Percentiles rank a stretch among this genome's conserved stretches.
phyloP scores from a whole-genome alignment of 805 yeast species.

The Zygotorulaspora chibaensis region DNA sequence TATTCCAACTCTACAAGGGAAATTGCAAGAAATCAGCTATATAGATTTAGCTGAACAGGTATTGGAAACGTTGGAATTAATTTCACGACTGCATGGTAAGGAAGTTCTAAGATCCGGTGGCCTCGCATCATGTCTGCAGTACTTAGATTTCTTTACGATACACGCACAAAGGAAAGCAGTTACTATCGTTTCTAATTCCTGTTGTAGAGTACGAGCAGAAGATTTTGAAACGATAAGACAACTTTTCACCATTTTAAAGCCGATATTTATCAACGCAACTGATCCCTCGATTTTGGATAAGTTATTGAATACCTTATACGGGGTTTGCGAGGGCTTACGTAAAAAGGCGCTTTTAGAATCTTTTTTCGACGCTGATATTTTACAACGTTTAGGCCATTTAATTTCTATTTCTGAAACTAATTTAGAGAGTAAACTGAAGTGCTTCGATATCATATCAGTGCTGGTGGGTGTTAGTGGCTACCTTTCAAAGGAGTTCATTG shows the following conservation, averaged over 20 bases:
- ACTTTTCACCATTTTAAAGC: slow-evolving; percentile 55
- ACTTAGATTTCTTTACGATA: slow-evolving; percentile 80
- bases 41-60: slow-evolving; percentile 94
- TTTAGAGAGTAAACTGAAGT: slow-evolving; percentile 31
- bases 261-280: slow-evolving; percentile 46
- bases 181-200: slow-evolving; percentile 65
- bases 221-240: slow-evolving; percentile 49
- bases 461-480: slow-evolving; percentile 42
- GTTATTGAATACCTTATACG: slow-evolving; percentile 25
- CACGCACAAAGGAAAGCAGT: slow-evolving; percentile 86
- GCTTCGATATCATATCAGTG: slow-evolving; percentile 42
- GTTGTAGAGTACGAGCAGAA: slow-evolving; percentile 43
- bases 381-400: slow-evolving; percentile 33
- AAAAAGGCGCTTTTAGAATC: slow-evolving; percentile 20
- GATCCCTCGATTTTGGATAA: slow-evolving; percentile 40
- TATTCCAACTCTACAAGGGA: slow-evolving; percentile 59
- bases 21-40: slow-evolving; percentile 68
- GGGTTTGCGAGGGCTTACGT: slow-evolving; percentile 24
- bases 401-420: slow-evolving; percentile 31
- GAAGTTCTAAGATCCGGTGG: slow-evolving; percentile 58
- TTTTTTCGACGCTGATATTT: slow-evolving; percentile 28
- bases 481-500: slow-evolving; percentile 43
- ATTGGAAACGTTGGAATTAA: slow-evolving; percentile 64
- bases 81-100: slow-evolving; percentile 51
- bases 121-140: slow-evolving; percentile 57